Base-by-base conservation (phyloP, 2,329 filamentous ascomycete species). In the Trichophyton verrucosum region DNA sequence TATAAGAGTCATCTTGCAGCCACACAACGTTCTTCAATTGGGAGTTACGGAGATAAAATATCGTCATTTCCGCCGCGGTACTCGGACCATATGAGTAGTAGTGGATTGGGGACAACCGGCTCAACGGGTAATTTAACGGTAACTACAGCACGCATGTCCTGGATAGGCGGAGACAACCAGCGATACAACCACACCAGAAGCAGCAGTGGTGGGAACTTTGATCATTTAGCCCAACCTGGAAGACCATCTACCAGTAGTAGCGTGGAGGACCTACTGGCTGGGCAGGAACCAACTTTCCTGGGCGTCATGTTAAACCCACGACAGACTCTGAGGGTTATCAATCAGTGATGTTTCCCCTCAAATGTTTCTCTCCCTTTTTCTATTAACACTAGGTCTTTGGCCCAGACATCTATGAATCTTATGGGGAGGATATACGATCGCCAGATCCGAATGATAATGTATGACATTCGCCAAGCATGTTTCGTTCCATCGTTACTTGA, bases 1-100 rank as follows among this genome's bases (percentile, higher is more conserved):
- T 91, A 89, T 77, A 85, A 86, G 72, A 77, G 81, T 38, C 87
- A 90, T 69, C 81, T 88, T 36, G 82, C 84, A 1, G 81, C 86
- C 67, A 77, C 81, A 1, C 86, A 88, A 67, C 78, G 81, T 3
- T 81, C 82, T 58, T 74, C 76, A 1, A 71, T 75, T 20, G 74
- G 75, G 17, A 75, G 74, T n/a, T 71, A 42, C 66, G 64, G 55
- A 13, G 61, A 64, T 15, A 65, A 65, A 46, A 44, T 62, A 3
- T 60, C 63, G 1, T 56, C 46, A 13, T 30, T 61, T n/a, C 60
- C 62, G 20, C 60, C 61, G 13, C 57, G 55, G 24, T 62, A 60
- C 7, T 73, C 42, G 61, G 71, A 59, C 65, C 65, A 33, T 61
- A 63, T 42, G 67, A 65, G 55, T 69, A 62, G 61, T 59, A 56